Conservation (phyloP, 768 basidiomycete species). For the Termitomyces sp. region DNA sequence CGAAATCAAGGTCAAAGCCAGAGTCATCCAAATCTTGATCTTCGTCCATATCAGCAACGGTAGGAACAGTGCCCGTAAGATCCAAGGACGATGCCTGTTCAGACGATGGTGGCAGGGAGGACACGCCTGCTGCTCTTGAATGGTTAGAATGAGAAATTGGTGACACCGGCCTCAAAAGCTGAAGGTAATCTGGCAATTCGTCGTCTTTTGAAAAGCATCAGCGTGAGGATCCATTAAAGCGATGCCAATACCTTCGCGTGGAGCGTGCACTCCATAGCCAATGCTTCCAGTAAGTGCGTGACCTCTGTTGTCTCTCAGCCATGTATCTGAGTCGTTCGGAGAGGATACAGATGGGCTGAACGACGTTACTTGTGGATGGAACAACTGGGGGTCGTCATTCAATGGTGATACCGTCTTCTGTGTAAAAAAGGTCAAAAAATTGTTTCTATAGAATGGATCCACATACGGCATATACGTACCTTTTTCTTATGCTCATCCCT, state of each 20-base stretch:
- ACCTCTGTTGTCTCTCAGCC: neutral
- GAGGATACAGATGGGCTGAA: neutral
- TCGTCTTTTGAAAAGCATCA: neutral
- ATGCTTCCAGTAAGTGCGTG: neutral
- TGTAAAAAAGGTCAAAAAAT: neutral
- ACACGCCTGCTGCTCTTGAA: neutral
- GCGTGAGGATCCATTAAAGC: neutral
- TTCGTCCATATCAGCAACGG: neutral
- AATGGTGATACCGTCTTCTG: neutral
- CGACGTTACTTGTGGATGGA: neutral
- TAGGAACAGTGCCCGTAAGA: neutral
- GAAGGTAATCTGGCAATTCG: neutral
- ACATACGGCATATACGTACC: neutral
- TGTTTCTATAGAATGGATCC: too few species aligned
- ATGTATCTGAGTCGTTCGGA: neutral
- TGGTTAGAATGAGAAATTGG: neutral
- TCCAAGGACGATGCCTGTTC: conserved; percentile 6
- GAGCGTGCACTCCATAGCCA: neutral
- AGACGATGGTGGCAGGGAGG: conserved; percentile 12
- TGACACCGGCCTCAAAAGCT: neutral
- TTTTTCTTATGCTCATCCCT: neutral
- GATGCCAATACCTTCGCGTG: neutral
- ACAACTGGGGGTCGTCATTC: neutral
- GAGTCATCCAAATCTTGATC: neutral
- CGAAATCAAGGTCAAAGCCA: neutral